Evolutionary conservation across 1,284 basidiomycete genomes (phyloP).

Genomic region (Malassezia globosa): DNA sequence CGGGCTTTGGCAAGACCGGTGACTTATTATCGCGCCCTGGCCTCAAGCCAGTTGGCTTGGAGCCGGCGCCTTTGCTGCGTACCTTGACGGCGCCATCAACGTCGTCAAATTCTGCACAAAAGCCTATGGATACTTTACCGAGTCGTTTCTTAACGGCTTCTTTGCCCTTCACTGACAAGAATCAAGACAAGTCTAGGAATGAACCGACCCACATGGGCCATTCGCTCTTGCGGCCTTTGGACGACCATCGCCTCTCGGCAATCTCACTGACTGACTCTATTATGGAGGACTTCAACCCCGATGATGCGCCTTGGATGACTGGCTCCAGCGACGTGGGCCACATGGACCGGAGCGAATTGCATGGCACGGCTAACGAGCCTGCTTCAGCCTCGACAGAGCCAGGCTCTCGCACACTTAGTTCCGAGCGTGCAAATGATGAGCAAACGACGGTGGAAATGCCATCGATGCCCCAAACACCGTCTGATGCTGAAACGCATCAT

Average conservation of each 20-base stretch:
- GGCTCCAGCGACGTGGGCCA: constrained; percentile 13
- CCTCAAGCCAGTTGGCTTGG: no score
- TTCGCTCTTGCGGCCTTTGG: background rate
- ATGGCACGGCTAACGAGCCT: constrained; percentile 6
- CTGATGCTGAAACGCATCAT: background rate
- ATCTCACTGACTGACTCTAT: constrained; percentile 10
- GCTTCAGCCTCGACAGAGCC: background rate
- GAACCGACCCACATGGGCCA: no score
- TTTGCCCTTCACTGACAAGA: no score
- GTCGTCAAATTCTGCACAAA: no score
- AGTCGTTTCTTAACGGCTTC: no score
- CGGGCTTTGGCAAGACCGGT: background rate
- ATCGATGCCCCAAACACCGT: constrained; percentile 2
- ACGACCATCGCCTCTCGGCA: constrained; percentile 5
- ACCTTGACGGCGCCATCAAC: background rate
- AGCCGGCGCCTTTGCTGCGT: background rate
- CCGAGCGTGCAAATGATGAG: background rate
- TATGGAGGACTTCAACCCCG: background rate
- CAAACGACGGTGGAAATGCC: background rate
- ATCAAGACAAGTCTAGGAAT: no score
- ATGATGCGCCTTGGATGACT: constrained; percentile 6
- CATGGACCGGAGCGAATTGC: constrained; percentile 13
- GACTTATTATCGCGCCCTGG: background rate
- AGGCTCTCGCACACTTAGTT: background rate
- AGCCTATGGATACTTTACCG: no score